Evolutionary conservation across 1,139 yeast species (phyloP).

Genomic region (Candida sanyaensis): DNA sequence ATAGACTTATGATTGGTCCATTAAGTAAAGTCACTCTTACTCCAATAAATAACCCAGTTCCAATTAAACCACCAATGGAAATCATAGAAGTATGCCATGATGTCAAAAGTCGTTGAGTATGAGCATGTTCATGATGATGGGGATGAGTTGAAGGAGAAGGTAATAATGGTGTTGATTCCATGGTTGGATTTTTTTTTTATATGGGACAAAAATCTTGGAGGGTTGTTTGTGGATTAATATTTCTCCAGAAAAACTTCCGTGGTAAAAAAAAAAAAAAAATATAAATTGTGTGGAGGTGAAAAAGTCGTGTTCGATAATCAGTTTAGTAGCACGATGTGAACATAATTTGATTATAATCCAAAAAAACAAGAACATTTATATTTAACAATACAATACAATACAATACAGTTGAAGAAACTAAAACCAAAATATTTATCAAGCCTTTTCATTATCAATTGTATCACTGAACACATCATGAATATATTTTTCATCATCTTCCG

Average conservation of each 20-base stretch:
- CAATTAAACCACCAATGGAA: slow-evolving; percentile 29
- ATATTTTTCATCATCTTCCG: too few species aligned
- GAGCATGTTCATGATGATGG: slow-evolving; percentile 4
- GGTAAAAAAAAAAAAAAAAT: background rate
- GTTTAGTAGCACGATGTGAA: too few species aligned
- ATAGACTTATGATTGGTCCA: slow-evolving; percentile 24
- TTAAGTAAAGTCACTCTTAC: slow-evolving; percentile 17
- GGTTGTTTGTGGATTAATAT: background rate
- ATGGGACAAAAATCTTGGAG: too few species aligned
- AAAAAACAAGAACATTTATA: too few species aligned
- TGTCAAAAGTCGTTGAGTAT: slow-evolving; percentile 17
- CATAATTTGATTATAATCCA: too few species aligned
- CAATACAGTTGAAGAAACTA: too few species aligned
- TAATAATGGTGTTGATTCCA: slow-evolving; percentile 1
- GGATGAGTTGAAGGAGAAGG: background rate
- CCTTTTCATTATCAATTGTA: too few species aligned
- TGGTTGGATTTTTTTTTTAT: background rate
- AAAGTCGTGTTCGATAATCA: too few species aligned
- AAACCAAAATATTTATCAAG: too few species aligned
- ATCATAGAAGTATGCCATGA: slow-evolving; percentile 24
- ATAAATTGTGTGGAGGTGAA: background rate
- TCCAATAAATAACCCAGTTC: slow-evolving; percentile 30
- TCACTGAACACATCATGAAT: too few species aligned
- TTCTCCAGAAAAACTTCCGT: background rate
- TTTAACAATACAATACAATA: too few species aligned